Base-by-base conservation (phyloP, 108 stramenopile genomes). In the Cafeteria roenbergensis region DNA sequence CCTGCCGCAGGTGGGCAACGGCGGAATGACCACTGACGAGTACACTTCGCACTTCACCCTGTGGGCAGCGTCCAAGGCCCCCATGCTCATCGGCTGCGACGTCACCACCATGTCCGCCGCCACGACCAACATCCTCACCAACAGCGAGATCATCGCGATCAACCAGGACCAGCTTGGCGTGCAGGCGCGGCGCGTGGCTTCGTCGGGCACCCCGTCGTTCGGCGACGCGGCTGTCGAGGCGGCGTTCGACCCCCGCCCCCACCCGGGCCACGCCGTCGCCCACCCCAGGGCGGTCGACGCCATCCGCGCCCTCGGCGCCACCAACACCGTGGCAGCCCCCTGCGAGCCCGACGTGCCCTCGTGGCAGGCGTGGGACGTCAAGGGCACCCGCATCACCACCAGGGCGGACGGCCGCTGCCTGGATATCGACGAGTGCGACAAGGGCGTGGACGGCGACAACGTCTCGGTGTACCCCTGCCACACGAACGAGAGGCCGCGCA, bases 1-100 rank as follows among this genome's bases (percentile, higher is more conserved):
- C n/a, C n/a, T n/a, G n/a, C n/a, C n/a, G n/a, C n/a, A n/a, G n/a
- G 71, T 82, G 12, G 77, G 78, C 27, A 78, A 78, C 65, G 78
- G 78, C 17, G 63, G 68, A 17, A 53, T 79, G 42, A 64, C 72
- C 35, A 22, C 53, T 24, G 74, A 57, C 12, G 80, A 86, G 57
- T 68, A 80, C 62, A 20, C 65, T 27, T 30, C 61, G 26, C 78
- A 86, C 57, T 82, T 83, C 71, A 65, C 78, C 0, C 35, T 82
- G 9, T 83, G 82, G 82, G 51, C 64, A 20, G 51, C 82, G 51
- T 55, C 79, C 27, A 83, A 82, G 56, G 80, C 80, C 17, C 82
- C 82, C 0, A 61, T 83, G 1, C 60, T 86, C 35, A 37, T 83
- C 29, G 75, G 75, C 32, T 71, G 67, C 34, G 80, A 86, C 73